Conservation (phyloP, 805 yeast genomes). For the Komagataella kurtzmanii region DNA sequence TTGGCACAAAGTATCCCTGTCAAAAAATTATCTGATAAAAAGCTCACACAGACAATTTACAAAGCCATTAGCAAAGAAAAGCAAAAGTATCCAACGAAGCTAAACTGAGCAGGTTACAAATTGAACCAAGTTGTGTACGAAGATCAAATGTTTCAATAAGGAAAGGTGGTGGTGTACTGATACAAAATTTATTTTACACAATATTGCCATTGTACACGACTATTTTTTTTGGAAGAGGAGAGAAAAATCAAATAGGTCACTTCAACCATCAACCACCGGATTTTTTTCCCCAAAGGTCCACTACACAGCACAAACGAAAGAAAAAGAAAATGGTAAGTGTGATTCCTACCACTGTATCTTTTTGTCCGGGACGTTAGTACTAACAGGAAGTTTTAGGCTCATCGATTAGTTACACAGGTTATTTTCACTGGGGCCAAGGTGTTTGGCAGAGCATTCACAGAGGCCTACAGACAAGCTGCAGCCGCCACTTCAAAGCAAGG, state of each 20-base stretch:
- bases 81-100: not conserved
- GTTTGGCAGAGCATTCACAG: conserved; percentile 91
- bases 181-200: not conserved
- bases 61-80: not conserved
- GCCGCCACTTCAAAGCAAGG: conserved; percentile 75
- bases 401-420: conserved; percentile 80
- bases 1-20: not conserved
- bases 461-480: conserved; percentile 94
- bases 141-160: not conserved
- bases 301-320: not conserved
- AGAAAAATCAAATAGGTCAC: not conserved
- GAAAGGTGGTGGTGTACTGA: not conserved
- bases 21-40: not conserved
- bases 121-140: not conserved
- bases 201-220: not conserved
- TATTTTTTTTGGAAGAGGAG: not conserved
- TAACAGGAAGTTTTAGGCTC: conserved; percentile 40
- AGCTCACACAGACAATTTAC: not conserved
- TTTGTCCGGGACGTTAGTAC: not conserved
- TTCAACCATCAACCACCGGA: not conserved
- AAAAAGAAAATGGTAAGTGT: not conserved
- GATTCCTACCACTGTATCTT: not conserved
- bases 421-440: conserved; percentile 91
- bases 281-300: not conserved
- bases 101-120: not conserved